A percentile compares a stretch with the other conserved stretches of the same genome.
Evolutionary conservation across 1,139 yeast genomes (phyloP).

Genomic region (Pichia norvegensis): DNA sequence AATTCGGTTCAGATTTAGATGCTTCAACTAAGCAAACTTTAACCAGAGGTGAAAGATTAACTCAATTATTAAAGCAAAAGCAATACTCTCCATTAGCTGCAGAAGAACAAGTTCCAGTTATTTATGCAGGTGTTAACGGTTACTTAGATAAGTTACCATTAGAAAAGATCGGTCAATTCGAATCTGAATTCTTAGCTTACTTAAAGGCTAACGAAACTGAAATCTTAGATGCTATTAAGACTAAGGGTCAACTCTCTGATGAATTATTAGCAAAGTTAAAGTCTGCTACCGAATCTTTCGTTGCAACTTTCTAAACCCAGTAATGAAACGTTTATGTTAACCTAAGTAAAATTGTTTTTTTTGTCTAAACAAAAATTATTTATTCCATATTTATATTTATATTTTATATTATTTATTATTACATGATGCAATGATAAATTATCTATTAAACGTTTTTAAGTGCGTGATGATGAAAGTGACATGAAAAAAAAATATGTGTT

Average conservation of each 20-base stretch:
- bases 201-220: constrained; percentile 86
- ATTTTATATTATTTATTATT: constrained; percentile 7
- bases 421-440: constrained; percentile 17
- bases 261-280: constrained; percentile 83
- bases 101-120: constrained; percentile 98
- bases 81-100: constrained; percentile 96
- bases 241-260: constrained; percentile 84
- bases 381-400: constrained; percentile 18
- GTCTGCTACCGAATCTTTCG: constrained; percentile 85
- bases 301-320: constrained; percentile 62
- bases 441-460: too few relatives aligned
- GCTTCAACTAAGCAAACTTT: constrained; percentile 99
- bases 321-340: constrained; percentile 15
- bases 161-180: constrained; percentile 85
- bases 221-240: constrained; percentile 75
- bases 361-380: constrained; percentile 12
- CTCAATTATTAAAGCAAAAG: constrained; percentile 97
- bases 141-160: constrained; percentile 84
- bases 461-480: too few relatives aligned
- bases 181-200: constrained; percentile 83
- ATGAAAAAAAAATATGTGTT: too few relatives aligned
- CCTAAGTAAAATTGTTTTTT: constrained; percentile 13
- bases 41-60: constrained; percentile 99
- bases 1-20: constrained; percentile 99
- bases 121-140: constrained; percentile 99